phyloP scores from a whole-genome alignment of 2,329 filamentous ascomycete species.

The Blastomyces percursus region DNA sequence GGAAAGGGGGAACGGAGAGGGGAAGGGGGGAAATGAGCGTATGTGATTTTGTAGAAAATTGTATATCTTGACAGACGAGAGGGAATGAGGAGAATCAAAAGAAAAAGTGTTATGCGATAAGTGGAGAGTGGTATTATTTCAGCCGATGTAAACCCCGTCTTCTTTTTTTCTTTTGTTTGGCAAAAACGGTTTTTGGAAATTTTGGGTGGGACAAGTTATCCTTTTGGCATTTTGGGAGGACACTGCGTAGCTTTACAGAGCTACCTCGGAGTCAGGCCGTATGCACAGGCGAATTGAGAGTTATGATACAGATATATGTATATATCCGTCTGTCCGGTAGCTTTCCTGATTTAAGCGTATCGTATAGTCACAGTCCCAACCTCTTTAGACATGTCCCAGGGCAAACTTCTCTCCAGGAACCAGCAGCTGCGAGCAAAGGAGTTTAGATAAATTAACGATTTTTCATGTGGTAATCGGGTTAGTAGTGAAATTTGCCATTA shows the following conservation, averaged over 20 bases:
- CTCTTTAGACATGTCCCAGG: background rate
- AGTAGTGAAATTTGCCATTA: conserved; percentile 2
- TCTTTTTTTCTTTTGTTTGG: background rate
- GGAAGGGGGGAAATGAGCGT: background rate
- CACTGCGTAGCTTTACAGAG: background rate
- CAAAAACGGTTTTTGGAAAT: background rate
- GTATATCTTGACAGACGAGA: background rate
- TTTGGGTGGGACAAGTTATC: background rate
- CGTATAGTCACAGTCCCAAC: background rate
- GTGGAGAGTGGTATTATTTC: background rate
- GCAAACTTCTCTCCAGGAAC: background rate
- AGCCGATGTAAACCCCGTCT: background rate
- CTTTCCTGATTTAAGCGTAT: background rate
- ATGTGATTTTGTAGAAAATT: background rate
- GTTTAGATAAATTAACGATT: background rate
- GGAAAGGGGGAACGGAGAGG: background rate
- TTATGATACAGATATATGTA: background rate
- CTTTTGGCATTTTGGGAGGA: background rate
- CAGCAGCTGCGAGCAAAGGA: background rate
- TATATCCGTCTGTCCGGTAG: background rate
- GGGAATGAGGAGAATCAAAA: background rate
- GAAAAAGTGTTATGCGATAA: background rate
- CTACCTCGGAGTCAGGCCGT: background rate
- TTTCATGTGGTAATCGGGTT: background rate
- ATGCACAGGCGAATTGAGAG: background rate